These are phyloP conservation scores for Orbilia javanica DNA, from an alignment of 2,329 filamentous ascomycete genomes.

Conservation along the genomic window DNA sequence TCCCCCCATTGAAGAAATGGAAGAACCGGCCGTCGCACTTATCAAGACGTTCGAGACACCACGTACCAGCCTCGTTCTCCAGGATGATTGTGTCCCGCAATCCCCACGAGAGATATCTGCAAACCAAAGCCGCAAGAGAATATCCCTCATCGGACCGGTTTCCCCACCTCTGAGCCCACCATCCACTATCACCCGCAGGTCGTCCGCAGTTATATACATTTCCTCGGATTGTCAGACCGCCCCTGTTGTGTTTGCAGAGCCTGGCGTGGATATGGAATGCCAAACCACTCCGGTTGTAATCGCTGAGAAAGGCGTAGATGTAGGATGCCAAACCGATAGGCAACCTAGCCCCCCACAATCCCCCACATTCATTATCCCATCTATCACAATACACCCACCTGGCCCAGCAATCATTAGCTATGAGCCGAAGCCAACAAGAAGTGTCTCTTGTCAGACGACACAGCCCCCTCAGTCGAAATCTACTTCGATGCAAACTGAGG, in stretches of 20 bases:
- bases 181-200: conserved; percentile 52
- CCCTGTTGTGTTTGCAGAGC: conserved; percentile 40
- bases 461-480: conserved; percentile 70
- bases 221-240: conserved; percentile 50
- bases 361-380: conserved; percentile 75
- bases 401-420: conserved; percentile 75
- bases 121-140: conserved; percentile 79
- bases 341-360: conserved; percentile 64
- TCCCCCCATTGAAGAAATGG: conserved; percentile 37
- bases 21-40: conserved; percentile 61
- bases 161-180: conserved; percentile 53
- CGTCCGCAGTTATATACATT: conserved; percentile 49
- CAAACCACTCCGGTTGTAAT: conserved; percentile 42
- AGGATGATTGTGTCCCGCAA: conserved; percentile 67
- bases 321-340: conserved; percentile 54
- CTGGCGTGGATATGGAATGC: conserved; percentile 42
- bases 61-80: conserved; percentile 60
- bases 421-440: conserved; percentile 78
- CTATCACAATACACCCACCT: conserved; percentile 91
- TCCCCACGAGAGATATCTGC: conserved; percentile 75
- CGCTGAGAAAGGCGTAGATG: conserved; percentile 31
- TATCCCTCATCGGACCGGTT: conserved; percentile 67
- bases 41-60: conserved; percentile 65
- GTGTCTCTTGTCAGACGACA: conserved; percentile 83
- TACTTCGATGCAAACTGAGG: conserved; percentile 84